A percentile compares a stretch with the other conserved stretches of the same genome.
Conservation (phyloP, 2,329 filamentous ascomycete species). For the Penicillium palitans region DNA sequence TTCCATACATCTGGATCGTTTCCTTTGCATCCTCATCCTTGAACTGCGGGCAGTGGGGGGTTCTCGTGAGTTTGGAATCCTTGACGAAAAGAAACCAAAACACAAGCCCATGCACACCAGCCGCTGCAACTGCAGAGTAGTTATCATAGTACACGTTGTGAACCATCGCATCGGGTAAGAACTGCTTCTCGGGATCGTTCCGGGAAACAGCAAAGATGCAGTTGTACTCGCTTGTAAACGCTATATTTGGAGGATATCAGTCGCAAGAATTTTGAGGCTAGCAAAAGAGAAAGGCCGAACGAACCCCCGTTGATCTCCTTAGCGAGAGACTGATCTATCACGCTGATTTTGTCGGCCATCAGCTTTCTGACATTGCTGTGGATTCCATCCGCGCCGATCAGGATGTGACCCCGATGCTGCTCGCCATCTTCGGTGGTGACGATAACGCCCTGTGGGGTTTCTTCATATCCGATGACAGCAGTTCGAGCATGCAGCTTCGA, state of each 20-base stretch:
- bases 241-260: background rate
- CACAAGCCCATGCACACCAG: conserved; percentile 16
- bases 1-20: conserved; percentile 12
- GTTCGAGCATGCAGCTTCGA: conserved; percentile 10
- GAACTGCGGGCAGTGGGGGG: conserved; percentile 15
- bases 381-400: conserved; percentile 45
- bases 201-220: conserved; percentile 26
- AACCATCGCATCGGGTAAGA: conserved; percentile 12
- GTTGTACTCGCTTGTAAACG: conserved; percentile 24
- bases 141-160: conserved; percentile 17
- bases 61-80: conserved; percentile 4
- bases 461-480: conserved; percentile 13
- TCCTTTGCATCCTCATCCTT: conserved; percentile 16
- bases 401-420: conserved; percentile 33
- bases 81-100: conserved; percentile 25
- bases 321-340: background rate
- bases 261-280: background rate
- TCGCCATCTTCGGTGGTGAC: conserved; percentile 38
- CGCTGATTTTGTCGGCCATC: conserved; percentile 28
- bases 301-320: conserved; percentile 9
- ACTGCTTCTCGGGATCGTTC: conserved; percentile 2
- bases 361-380: conserved; percentile 38
- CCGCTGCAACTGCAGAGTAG: conserved; percentile 14
- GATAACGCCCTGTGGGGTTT: conserved; percentile 21
- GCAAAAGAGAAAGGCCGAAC: background rate